These are phyloP conservation scores for Sordariomycetes sp. DNA, from an alignment of 2,329 filamentous ascomycete species.

Conservation along the genomic window DNA sequence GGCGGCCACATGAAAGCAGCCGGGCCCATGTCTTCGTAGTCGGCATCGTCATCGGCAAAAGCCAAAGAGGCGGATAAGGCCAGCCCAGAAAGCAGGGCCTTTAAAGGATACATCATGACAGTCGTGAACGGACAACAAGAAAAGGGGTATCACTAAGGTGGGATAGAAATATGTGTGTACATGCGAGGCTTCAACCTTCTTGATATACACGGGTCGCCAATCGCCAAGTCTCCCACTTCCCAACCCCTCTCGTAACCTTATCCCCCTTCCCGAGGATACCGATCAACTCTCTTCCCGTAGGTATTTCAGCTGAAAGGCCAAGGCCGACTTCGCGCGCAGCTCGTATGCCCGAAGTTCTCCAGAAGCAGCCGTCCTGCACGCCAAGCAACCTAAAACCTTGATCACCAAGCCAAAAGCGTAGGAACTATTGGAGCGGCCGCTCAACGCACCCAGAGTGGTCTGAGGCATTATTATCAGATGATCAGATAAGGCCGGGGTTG, in stretches of 20 bases:
- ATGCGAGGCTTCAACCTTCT: too few species aligned
- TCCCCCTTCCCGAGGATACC: too few species aligned
- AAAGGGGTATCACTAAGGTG: neutral
- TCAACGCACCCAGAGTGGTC: neutral
- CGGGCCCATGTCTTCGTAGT: constrained; percentile 34
- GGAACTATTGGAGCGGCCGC: constrained; percentile 1
- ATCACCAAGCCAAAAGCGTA: too few species aligned
- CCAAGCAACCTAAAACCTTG: too few species aligned
- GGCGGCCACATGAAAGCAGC: constrained; percentile 53
- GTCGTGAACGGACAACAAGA: neutral
- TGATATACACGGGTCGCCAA: neutral
- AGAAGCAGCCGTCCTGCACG: too few species aligned
- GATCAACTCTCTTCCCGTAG: too few species aligned
- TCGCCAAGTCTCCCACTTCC: constrained; percentile 1
- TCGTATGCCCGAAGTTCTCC: too few species aligned
- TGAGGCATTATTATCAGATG: constrained; percentile 9
- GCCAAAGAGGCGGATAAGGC: neutral
- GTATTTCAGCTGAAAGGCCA: too few species aligned
- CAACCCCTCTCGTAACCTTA: neutral
- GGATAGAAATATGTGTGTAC: too few species aligned
- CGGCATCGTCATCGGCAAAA: neutral
- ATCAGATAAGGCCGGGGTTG: constrained; percentile 10
- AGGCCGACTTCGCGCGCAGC: too few species aligned
- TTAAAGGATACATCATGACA: neutral
- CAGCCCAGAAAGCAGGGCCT: neutral